These are phyloP conservation scores for Allium fistulosum DNA, from an alignment of 106 monocot genomes.

Conservation along the genomic window DNA sequence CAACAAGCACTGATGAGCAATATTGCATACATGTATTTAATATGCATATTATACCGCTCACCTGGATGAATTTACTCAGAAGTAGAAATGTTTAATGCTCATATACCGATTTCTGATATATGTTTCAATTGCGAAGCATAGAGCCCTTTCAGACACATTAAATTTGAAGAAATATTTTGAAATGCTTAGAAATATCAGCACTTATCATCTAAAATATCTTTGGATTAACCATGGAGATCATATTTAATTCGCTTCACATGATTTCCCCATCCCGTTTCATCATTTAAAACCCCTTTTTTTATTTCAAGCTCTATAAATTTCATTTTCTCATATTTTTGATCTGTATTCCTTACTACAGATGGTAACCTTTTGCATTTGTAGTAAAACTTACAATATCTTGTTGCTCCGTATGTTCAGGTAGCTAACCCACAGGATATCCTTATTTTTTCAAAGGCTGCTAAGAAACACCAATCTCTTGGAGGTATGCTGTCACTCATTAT, in stretches of 20 bases:
- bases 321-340: neutral
- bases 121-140: too few relatives aligned
- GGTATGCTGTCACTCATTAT: conserved; percentile 17
- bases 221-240: neutral
- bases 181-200: neutral
- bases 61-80: too few relatives aligned
- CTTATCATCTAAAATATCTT: neutral
- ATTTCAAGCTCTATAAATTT: neutral
- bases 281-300: neutral
- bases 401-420: conserved; percentile 37
- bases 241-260: neutral
- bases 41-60: too few relatives aligned
- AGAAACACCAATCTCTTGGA: conserved; percentile 69
- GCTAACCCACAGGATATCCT: conserved; percentile 99
- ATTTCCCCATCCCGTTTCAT: neutral
- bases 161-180: neutral
- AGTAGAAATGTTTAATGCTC: too few relatives aligned
- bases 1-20: too few relatives aligned
- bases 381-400: neutral
- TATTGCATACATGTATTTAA: too few relatives aligned
- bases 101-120: too few relatives aligned
- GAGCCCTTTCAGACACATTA: neutral
- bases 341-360: neutral
- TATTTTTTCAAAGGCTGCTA: conserved; percentile 95
- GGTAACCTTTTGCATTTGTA: neutral